These are phyloP conservation scores for Hanseniaspora sp. DNA, from an alignment of 1,139 yeast species.

Conservation along the genomic window DNA sequence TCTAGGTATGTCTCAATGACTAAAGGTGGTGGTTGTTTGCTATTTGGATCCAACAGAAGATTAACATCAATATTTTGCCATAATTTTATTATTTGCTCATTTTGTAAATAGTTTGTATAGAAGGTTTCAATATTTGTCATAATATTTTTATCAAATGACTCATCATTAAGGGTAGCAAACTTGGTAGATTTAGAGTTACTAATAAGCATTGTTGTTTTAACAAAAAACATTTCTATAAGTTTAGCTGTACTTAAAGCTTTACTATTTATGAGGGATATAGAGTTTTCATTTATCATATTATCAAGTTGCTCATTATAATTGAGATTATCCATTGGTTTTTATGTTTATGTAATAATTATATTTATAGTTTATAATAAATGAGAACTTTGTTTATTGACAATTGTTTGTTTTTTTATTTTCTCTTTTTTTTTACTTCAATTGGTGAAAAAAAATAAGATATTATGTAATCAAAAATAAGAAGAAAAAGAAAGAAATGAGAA, in stretches of 20 bases:
- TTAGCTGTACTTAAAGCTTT: constrained; percentile 4
- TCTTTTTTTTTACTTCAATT: no score
- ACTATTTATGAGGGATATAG: not conserved
- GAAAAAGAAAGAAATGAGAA: no score
- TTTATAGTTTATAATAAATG: no score
- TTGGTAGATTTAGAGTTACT: constrained; percentile 23
- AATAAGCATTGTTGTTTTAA: constrained; percentile 26
- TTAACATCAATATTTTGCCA: constrained; percentile 26
- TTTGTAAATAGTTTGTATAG: constrained; percentile 8
- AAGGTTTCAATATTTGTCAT: constrained; percentile 2
- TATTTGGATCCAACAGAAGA: constrained; percentile 16
- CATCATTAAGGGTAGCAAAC: constrained; percentile 16
- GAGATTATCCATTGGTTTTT: not conserved
- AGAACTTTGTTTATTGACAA: no score
- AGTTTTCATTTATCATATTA: constrained; percentile 11
- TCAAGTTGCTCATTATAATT: not conserved
- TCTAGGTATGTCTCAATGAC: constrained; percentile 78
- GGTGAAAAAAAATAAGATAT: no score
- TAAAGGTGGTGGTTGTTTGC: constrained; percentile 49
- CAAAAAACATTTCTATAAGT: constrained; percentile 27
- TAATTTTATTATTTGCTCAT: constrained; percentile 19
- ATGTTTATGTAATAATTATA: not conserved
- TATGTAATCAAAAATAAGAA: no score
- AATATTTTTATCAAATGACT: not conserved
- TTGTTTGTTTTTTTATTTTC: no score